Base-by-base conservation (phyloP, 73 alveolate species). In the Symbiodinium natans region DNA sequence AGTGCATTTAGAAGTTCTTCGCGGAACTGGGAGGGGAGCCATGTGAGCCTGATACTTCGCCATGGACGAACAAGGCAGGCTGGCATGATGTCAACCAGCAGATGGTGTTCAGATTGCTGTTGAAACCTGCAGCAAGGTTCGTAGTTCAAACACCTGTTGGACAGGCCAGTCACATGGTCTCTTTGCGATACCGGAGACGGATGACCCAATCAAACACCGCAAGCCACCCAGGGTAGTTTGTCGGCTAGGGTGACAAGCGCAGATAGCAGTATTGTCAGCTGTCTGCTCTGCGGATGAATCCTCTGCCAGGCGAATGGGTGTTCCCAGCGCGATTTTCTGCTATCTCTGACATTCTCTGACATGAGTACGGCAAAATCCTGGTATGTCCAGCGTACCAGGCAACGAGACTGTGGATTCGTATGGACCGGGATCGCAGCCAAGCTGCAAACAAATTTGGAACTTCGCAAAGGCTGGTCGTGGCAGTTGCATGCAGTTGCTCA, bases 381-480 rank as follows among this genome's bases (percentile, higher is more conserved):
- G 6, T 46, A 46, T n/a, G n/a, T 13, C 59, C 80, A 23, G 80
- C n/a, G n/a, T 48, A 17, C 27, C 43, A 74, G 94, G 83, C 94
- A 9, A 71, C 40, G 83, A 52, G n/a, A 71, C 56, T 86, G 15
- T 86, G 94, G 94, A 21, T 34, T 77, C 94, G 94, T 3, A 86
- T 86, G 94, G 94, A 86, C 94, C 83, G 94, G 8, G 94, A 86
- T 43, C 94, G 94, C 25, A 10, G 29, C 42, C 33, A 33, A 34
- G 84, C 42, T 33, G 40, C 43, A n/a, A 6, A n/a, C 33, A 25
- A 48, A 48, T 48, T 48, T 17, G 63, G 23, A 48, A 25, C 33
- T 13, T 59, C 15, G 77, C 77, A 19, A 59, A 8, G 77, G 33
- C 36, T 19, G 77, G 77, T 13, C 27, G 3, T 59, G 27, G 6